Evolutionary conservation across 139 green algal species (phyloP), one percentile per base, ranked within the genome.

Genomic region (Tetradesmus lagerheimii): DNA sequence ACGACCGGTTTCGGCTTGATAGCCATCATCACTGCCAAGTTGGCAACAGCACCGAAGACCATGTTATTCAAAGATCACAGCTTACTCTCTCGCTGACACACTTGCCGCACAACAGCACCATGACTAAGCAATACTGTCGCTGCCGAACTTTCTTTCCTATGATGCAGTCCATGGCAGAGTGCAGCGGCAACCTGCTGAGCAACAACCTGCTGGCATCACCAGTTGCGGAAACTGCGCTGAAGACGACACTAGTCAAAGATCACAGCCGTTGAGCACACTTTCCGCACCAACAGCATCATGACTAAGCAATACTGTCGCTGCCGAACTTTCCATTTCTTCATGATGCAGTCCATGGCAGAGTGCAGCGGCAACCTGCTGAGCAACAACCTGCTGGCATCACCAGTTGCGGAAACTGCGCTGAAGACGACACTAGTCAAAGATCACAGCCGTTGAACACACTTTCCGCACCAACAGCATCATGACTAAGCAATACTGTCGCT

Each of bases 21-120:
- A n/a, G n/a, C n/a, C n/a, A n/a, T n/a, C n/a, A n/a, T n/a, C n/a
- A n/a, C n/a, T n/a, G n/a, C n/a, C n/a, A n/a, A n/a, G n/a, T n/a
- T n/a, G 5, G 37, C 29, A 37, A 83, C 66, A 23, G 45, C 41
- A 4, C 29, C 83, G 29, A 81, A 82, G n/a, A 71, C 53, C 14
- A 82, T 35, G 34, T 6, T 45, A 3, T 29, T 91, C 62, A 91
- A 90, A n/a, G n/a, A n/a, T n/a, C n/a, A n/a, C n/a, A n/a, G n/a
- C n/a, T n/a, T n/a, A n/a, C n/a, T n/a, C n/a, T n/a, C n/a, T n/a
- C n/a, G n/a, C n/a, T n/a, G n/a, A n/a, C n/a, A n/a, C n/a, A n/a
- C n/a, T n/a, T n/a, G n/a, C n/a, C n/a, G n/a, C n/a, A n/a, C n/a
- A n/a, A n/a, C n/a, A n/a, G n/a, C n/a, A n/a, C n/a, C n/a, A n/a